Evolutionary conservation across 2,329 filamentous ascomycete genomes (phyloP), one percentile per base, ranked within the genome.

Genomic region (Aureobasidium subglaciale): DNA sequence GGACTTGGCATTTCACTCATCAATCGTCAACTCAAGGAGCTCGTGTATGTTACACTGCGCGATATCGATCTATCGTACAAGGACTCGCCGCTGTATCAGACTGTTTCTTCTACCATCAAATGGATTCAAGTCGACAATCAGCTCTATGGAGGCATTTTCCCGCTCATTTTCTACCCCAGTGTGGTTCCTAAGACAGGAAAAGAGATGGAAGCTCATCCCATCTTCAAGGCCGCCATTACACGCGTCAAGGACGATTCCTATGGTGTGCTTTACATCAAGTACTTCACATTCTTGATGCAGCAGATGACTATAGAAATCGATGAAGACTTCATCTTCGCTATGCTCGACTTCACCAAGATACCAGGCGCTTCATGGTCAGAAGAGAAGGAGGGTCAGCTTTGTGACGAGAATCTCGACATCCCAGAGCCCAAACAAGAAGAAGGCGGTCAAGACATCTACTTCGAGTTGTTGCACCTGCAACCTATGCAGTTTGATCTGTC

Each of bases 121-220:
- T 99, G 95, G 95, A 93, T 99, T 25, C 93, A 99, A 71, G 88
- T 99, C 63, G 93, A 99, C 72, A 99, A 99, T 64, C 93, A 99
- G 70, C 82, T 99, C 13, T 99, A 99, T 65, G 95, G 95, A 25
- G 93, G 95, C 24, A 91, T 99, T 63, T 99, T 99, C 78, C 93
- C 93, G 0, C 95, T 99, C 73, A 84, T 99, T 27, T 78, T 99
- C 56, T 99, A 99, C 68, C 93, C 93, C 5, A 96, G 91, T 71
- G 93, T 99, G 9, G 93, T 99, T 15, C 92, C 93, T 0, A 97
- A 97, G 78, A 93, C 90, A 61, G 90, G 90, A 32, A 91, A 93
- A 66, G 93, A 99, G 70, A 93, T 96, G 68, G 93, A 97, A 61
- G 87, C 91, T 1, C 93, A 97, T 71, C 93, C 93, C 0, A 97